phyloP scores from a whole-genome alignment of 2,329 filamentous ascomycete species.

The Dothideomycetes sp. region DNA sequence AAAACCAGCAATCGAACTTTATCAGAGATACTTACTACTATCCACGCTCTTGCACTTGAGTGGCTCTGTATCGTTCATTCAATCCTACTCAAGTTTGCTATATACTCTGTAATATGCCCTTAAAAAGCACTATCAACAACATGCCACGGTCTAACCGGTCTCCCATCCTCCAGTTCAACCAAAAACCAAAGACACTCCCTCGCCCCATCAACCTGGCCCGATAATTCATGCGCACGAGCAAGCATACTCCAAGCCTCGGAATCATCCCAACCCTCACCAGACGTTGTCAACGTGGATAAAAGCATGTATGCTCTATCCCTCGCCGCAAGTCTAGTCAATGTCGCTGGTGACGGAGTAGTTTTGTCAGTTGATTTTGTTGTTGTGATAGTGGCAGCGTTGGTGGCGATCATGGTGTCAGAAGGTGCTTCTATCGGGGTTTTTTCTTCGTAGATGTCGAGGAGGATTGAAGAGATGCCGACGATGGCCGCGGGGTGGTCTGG shows the following conservation, averaged over 20 bases:
- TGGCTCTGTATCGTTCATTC: too few relatives aligned
- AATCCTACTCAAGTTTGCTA: too few relatives aligned
- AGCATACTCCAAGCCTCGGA: conserved; percentile 90
- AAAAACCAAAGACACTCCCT: conserved; percentile 97
- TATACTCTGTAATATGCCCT: too few relatives aligned
- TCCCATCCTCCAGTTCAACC: conserved; percentile 82
- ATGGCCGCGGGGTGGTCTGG: conserved; percentile 73
- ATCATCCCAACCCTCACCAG: conserved; percentile 78
- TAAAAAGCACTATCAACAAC: conserved; percentile 36
- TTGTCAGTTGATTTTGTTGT: background rate
- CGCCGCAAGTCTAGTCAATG: conserved; percentile 75
- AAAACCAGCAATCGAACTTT: too few relatives aligned
- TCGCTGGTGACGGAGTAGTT: conserved; percentile 47
- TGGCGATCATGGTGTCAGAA: conserved; percentile 10
- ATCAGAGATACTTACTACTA: too few relatives aligned
- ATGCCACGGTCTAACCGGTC: conserved; percentile 70
- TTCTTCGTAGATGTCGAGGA: conserved; percentile 76
- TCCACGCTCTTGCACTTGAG: too few relatives aligned
- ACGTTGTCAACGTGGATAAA: conserved; percentile 71
- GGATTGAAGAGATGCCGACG: conserved; percentile 71
- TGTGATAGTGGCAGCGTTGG: conserved; percentile 4
- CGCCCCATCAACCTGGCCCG: conserved; percentile 75
- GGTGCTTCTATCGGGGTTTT: conserved; percentile 25
- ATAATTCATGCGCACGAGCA: conserved; percentile 78
- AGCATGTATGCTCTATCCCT: conserved; percentile 82